Evolutionary conservation across 2,329 filamentous ascomycete species (phyloP).

Genomic region (Xylariaceae sp.): DNA sequence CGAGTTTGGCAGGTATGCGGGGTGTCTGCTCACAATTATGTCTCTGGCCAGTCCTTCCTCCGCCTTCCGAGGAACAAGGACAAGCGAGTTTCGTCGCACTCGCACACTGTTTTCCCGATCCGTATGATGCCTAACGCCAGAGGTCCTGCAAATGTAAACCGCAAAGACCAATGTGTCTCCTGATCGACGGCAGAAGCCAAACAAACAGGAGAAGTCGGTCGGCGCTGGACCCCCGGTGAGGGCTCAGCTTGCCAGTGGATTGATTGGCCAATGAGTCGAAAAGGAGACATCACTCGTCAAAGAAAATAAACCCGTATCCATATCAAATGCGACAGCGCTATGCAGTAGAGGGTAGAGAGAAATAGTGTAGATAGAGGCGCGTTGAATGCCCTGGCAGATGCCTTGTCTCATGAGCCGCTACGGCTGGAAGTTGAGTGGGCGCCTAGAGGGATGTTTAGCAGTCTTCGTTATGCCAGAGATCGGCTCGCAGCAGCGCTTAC

Average conservation of each 20-base stretch:
- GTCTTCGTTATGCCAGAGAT: slow-evolving; percentile 6
- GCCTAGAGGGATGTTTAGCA: slow-evolving; percentile 43
- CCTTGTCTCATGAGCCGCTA: slow-evolving; percentile 36
- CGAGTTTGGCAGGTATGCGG: slow-evolving; percentile 11
- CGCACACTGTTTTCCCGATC: slow-evolving; percentile 10
- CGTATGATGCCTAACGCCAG: slow-evolving; percentile 12
- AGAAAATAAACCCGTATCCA: slow-evolving; percentile 26
- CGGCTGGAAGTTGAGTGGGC: slow-evolving; percentile 78
- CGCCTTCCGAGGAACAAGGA: slow-evolving; percentile 10
- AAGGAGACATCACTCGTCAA: slow-evolving; percentile 28
- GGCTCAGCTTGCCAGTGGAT: slow-evolving; percentile 6
- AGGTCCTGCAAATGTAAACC: slow-evolving; percentile 11
- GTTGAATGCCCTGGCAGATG: slow-evolving; percentile 13
- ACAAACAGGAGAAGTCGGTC: slow-evolving; percentile 10
- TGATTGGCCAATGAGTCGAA: slow-evolving; percentile 16
- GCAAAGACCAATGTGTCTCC: slow-evolving; percentile 7
- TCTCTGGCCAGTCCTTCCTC: slow-evolving; percentile 9
- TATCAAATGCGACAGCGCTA: slow-evolving; percentile 33
- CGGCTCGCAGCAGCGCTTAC: slow-evolving; percentile 50
- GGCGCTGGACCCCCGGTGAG: slow-evolving; percentile 8
- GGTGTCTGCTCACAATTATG: slow-evolving; percentile 3
- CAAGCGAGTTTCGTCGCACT: slow-evolving; percentile 10
- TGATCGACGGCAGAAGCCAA: slow-evolving; percentile 14
- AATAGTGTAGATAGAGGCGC: slow-evolving; percentile 19
- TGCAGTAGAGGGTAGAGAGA: slow-evolving; percentile 29